Evolutionary conservation across 441 rosid species (phyloP).

Genomic region (Populus hybrid): DNA sequence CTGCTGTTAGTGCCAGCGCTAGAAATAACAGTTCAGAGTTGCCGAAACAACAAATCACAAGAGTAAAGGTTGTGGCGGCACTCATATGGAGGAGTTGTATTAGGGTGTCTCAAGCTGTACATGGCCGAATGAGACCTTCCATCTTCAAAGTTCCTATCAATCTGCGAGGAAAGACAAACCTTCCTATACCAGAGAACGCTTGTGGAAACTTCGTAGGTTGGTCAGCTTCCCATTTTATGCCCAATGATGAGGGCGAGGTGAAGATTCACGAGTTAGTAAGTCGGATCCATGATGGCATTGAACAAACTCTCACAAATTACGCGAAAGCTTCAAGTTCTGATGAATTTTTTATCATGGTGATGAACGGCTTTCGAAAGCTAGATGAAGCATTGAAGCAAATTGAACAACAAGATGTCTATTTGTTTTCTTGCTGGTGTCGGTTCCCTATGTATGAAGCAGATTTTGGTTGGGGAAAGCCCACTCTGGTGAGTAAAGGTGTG

Average conservation of each 20-base stretch:
- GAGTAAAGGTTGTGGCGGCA: background rate
- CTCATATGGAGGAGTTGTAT: background rate
- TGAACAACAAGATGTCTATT: background rate
- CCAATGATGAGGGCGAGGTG: background rate
- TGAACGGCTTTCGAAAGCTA: background rate
- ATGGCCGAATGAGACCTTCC: background rate
- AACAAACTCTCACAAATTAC: background rate
- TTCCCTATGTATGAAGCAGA: constrained; percentile 1
- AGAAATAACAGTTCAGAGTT: no score
- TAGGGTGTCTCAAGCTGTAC: background rate
- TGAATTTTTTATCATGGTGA: background rate
- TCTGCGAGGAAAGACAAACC: background rate
- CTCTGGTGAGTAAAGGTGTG: background rate
- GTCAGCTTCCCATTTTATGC: background rate
- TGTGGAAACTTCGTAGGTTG: background rate
- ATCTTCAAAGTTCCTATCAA: background rate
- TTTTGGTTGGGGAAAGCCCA: constrained; percentile 9
- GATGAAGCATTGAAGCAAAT: background rate
- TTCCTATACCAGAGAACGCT: background rate
- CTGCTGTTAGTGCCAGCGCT: background rate
- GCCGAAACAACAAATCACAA: background rate
- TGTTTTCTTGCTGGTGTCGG: background rate
- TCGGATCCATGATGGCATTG: background rate
- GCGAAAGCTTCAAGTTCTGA: constrained; percentile 1
- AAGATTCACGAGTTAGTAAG: background rate